Base-by-base conservation (phyloP, 257 asterid species). In the Solanum habrochaites region DNA sequence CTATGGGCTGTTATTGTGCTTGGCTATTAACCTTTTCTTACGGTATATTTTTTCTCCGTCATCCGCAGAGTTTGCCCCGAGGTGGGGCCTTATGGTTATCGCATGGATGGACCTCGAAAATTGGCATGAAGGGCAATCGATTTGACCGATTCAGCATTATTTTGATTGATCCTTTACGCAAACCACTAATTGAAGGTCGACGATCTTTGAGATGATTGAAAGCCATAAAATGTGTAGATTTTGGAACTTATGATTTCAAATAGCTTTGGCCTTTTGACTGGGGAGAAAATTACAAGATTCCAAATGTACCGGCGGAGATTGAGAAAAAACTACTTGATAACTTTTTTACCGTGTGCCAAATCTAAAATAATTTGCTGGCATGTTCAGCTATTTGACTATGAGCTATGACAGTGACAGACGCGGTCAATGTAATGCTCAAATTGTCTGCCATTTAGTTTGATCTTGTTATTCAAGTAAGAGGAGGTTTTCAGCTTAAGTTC, bases 91-190 rank as follows among this genome's bases (percentile, higher is more conserved):
- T 97, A 97, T 86, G 96, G 96, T 82, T 97, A 97, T 83, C 97
- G 94, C 62, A 86, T 95, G 47, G 94, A 97, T 91, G 99, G 99
- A 87, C 95, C 98, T 82, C 91, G 74, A 91, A 94, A n/a, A 90
- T 86, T 97, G 99, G 99, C 88, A 86, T 91, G 93, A 93, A 88
- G 99, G 99, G 39, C 98, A n/a, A 97, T 91, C 96, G 99, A 75
- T 97, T 93, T 92, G 98, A 97, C n/a, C 89, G 83, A 80, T 82
- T n/a, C n/a, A 88, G 88, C 75, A 92, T 88, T 86, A 83, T 95
- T 85, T 90, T 97, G 85, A 88, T 97, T 73, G 99, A 97, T 92
- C 99, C 99, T n/a, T 12, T 97, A 97, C 75, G 97, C 99, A 89
- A 97, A 93, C n/a, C n/a, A 92, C 89, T 97, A 87, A 78, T 97